Evolutionary conservation across 179 eudicot genomes (phyloP).

Genomic region (Silene vulgaris): DNA sequence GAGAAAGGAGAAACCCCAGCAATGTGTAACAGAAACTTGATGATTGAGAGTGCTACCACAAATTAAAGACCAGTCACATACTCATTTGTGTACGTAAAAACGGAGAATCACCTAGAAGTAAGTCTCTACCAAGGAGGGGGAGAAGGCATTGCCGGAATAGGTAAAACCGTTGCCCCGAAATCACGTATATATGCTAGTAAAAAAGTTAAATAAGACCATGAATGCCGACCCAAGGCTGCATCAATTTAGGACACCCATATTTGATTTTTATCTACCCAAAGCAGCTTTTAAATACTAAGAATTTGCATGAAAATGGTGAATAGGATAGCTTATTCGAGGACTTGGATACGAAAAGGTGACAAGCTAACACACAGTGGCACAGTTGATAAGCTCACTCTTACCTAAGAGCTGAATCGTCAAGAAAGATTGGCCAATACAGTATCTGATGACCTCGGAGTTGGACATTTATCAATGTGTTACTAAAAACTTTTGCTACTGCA

Average conservation of each 20-base stretch:
- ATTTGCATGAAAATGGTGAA: neutral
- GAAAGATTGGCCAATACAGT: constrained; percentile 76
- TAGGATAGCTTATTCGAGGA: neutral
- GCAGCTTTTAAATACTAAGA: neutral
- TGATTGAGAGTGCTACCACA: neutral
- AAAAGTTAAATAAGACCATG: neutral
- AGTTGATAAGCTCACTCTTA: constrained; percentile 23
- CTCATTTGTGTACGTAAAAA: neutral
- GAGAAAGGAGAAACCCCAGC: neutral
- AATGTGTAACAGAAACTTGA: neutral
- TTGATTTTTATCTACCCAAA: constrained; percentile 1
- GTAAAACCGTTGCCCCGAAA: neutral
- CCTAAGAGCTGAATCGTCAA: constrained; percentile 59
- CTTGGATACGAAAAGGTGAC: constrained; percentile 1
- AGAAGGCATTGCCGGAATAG: neutral
- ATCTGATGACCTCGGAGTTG: constrained; percentile 67
- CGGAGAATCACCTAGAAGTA: neutral
- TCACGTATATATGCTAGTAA: constrained; percentile 8
- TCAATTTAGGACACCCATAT: neutral
- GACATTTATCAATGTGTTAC: constrained; percentile 50
- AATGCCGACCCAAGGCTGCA: neutral
- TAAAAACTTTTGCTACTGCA: constrained; percentile 40
- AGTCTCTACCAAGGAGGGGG: neutral
- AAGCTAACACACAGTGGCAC: constrained; percentile 2
- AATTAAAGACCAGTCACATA: neutral